Conservation (phyloP, 768 basidiomycete genomes). For the Phylloporus scabripes region DNA sequence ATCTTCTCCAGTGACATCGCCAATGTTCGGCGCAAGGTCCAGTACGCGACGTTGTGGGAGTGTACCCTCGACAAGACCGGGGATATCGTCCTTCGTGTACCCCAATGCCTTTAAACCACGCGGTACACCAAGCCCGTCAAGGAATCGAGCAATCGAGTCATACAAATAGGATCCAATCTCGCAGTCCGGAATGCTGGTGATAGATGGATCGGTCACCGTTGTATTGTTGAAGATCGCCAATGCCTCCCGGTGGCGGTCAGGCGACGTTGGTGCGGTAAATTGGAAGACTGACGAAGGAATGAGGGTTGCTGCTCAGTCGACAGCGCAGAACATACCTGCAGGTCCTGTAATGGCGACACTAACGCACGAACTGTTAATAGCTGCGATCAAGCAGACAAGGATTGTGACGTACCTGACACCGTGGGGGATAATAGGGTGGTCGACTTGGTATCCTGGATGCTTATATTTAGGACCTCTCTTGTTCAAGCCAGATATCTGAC, state of each 20-base stretch:
- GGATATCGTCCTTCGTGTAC: slow-evolving; percentile 61
- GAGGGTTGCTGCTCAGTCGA: background rate
- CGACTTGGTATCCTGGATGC: slow-evolving; percentile 83
- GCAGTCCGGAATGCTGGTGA: slow-evolving; percentile 68
- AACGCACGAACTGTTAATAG: slow-evolving; percentile 5
- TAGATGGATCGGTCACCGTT: slow-evolving; percentile 60
- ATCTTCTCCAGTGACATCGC: slow-evolving; percentile 75
- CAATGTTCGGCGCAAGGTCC: slow-evolving; percentile 88
- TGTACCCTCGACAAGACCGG: slow-evolving; percentile 82
- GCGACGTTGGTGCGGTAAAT: slow-evolving; percentile 92
- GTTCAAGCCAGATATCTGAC: slow-evolving; percentile 86
- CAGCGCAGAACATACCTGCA: slow-evolving; percentile 45
- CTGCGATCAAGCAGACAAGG: background rate
- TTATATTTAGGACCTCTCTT: slow-evolving; percentile 91
- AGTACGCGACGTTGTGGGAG: slow-evolving; percentile 89
- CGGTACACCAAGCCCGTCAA: slow-evolving; percentile 79
- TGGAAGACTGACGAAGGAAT: slow-evolving; percentile 61
- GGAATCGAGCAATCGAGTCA: slow-evolving; percentile 84
- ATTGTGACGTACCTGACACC: slow-evolving; percentile 57
- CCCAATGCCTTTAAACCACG: slow-evolving; percentile 81
- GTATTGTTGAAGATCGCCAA: slow-evolving; percentile 76
- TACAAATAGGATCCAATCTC: slow-evolving; percentile 74
- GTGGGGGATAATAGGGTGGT: slow-evolving; percentile 89
- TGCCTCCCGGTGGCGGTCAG: slow-evolving; percentile 84
- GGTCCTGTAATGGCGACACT: slow-evolving; percentile 88